Base-by-base conservation (phyloP, 2,329 filamentous ascomycete genomes). In the Talaromyces marneffei region DNA sequence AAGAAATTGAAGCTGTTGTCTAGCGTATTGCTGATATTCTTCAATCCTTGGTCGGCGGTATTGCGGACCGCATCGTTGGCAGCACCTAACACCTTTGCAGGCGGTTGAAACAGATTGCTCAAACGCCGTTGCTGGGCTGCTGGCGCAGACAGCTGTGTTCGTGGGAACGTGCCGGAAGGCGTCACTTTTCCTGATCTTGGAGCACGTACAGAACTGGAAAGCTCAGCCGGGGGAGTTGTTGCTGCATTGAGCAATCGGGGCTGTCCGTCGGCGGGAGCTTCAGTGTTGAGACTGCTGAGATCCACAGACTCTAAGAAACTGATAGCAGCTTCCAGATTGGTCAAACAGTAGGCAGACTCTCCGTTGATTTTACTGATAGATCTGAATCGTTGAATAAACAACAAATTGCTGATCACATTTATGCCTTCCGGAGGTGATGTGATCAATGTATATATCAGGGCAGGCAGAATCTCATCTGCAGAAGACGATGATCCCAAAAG, bases 241-340 rank as follows among this genome's bases (percentile, higher is more conserved):
- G 65, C 63, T 29, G 65, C 67, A 59, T 61, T 79, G 9, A 81
- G 67, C 64, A 78, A 65, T 72, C 88, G 92, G 18, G 80, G 75
- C 9, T 88, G 87, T 0, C 89, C 86, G 46, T 87, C 86, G 16
- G 85, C 87, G 18, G 81, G 77, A 72, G 96, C 92, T 65, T 96
- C 90, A 5, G 88, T 88, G 57, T 92, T 86, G 6, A 99, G 79
- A 27, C 90, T 96, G 6, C 92, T 90, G 25, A 99, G 82, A 72
- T 99, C 94, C 29, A 99, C 94, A 0, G 92, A 97, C 70, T 97
- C 90, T 14, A 99, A 79, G 70, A 99, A 99, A 57, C 89, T 92
- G 60, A 97, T 91, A 62, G 93, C 90, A 18, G 94, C 94, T 75
- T 99, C 94, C 1, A 99, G 83, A 67, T 96, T 99, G 42, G 95